These are phyloP conservation scores for Pelargonium australe DNA, from an alignment of 441 rosid genomes.

Conservation along the genomic window DNA sequence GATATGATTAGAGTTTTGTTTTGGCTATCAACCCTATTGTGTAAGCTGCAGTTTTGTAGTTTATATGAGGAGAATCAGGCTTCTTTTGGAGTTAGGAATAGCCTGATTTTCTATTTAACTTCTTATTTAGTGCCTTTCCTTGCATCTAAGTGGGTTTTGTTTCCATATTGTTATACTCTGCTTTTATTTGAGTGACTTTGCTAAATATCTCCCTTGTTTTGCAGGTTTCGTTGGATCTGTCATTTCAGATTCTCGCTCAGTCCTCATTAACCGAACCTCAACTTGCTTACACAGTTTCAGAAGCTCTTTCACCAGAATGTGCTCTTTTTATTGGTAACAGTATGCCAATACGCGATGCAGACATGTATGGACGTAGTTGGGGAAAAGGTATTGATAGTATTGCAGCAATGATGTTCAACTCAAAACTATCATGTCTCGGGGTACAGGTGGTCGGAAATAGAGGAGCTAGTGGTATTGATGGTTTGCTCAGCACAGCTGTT, in stretches of 20 bases:
- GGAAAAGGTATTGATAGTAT: slow-evolving; percentile 24
- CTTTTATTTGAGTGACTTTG: slow-evolving; percentile 10
- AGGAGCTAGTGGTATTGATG: slow-evolving; percentile 99
- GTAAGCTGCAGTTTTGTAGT: background rate
- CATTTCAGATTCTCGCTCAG: slow-evolving; percentile 57
- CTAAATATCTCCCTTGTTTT: slow-evolving; percentile 20
- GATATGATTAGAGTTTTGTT: background rate
- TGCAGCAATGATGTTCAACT: slow-evolving; percentile 37
- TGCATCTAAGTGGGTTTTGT: background rate
- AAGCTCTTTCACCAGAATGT: slow-evolving; percentile 48
- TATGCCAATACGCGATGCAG: slow-evolving; percentile 92
- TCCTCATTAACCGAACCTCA: slow-evolving; percentile 70
- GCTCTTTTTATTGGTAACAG: slow-evolving; percentile 93
- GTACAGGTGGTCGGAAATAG: slow-evolving; percentile 82
- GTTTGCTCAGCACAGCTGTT: slow-evolving; percentile 84
- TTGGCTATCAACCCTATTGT: background rate
- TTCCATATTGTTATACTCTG: background rate
- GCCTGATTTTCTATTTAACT: background rate
- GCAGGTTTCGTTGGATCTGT: slow-evolving; percentile 69
- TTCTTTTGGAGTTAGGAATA: background rate
- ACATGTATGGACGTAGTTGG: slow-evolving; percentile 73
- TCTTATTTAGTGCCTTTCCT: background rate
- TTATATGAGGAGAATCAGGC: background rate
- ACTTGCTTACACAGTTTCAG: slow-evolving; percentile 61
- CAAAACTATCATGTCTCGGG: slow-evolving; percentile 48